phyloP scores from a whole-genome alignment of 1,284 basidiomycete genomes.

The Schizophyllum commune region DNA sequence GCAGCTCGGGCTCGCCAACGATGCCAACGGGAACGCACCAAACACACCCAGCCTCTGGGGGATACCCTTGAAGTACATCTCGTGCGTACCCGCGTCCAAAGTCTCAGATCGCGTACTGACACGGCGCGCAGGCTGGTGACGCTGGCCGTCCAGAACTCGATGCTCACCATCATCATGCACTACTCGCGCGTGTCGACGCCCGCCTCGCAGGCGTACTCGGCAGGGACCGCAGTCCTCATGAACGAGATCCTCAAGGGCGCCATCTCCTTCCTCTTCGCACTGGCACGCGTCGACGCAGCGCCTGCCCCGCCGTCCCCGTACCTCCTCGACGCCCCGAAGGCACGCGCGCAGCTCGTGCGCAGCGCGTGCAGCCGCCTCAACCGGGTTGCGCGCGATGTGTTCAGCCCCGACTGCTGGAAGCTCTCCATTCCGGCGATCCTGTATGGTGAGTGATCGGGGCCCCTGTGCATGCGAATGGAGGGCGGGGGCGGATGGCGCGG shows the following conservation, averaged over 20 bases:
- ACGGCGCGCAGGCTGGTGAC: conserved; percentile 63
- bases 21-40: conserved; percentile 20
- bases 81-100: conserved; percentile 31
- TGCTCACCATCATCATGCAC: conserved; percentile 89
- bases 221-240: conserved; percentile 86
- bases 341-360: neutral
- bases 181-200: conserved; percentile 84
- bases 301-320: conserved; percentile 15
- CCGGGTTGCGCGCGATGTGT: conserved; percentile 35
- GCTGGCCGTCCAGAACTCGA: conserved; percentile 89
- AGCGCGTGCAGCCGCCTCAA: conserved; percentile 4
- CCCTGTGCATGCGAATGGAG: no score
- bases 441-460: conserved; percentile 36
- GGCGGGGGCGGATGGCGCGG: no score
- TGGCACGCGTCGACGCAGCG: conserved; percentile 31
- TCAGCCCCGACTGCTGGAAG: conserved; percentile 92
- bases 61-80: conserved; percentile 72
- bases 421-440: conserved; percentile 93
- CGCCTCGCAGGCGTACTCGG: conserved; percentile 75
- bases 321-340: conserved; percentile 33
- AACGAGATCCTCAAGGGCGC: conserved; percentile 89
- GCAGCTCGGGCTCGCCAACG: conserved; percentile 34
- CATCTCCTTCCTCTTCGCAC: conserved; percentile 69
- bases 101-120: conserved; percentile 1
- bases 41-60: conserved; percentile 50